Percentiles rank a stretch among this genome's conserved stretches.
phyloP scores from a whole-genome alignment of 805 yeast species.

The Zygoascus flipseniorum region DNA sequence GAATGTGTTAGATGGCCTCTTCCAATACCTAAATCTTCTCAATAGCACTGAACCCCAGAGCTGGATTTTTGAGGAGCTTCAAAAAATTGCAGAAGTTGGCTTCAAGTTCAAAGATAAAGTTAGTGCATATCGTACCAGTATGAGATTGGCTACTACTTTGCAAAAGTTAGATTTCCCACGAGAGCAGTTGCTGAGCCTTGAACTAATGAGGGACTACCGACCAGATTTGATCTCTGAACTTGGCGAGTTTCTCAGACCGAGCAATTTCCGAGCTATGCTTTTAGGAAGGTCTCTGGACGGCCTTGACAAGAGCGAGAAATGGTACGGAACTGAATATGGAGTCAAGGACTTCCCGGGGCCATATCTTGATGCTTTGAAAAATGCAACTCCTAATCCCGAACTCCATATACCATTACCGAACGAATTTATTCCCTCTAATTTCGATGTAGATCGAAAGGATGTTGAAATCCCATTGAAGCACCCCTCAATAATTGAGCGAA shows the following conservation, averaged over 20 bases:
- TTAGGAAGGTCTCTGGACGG: slow-evolving; percentile 45
- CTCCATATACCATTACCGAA: slow-evolving; percentile 65
- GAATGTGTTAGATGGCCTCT: slow-evolving; percentile 48
- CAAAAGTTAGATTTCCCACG: slow-evolving; percentile 57
- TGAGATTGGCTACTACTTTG: slow-evolving; percentile 51
- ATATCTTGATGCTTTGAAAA: slow-evolving; percentile 30
- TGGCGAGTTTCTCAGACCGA: slow-evolving; percentile 41
- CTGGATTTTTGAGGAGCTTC: slow-evolving; percentile 75
- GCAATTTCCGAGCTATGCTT: slow-evolving; percentile 53
- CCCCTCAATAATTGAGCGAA: slow-evolving; percentile 54
- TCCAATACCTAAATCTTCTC: slow-evolving; percentile 67
- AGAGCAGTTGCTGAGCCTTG: slow-evolving; percentile 48
- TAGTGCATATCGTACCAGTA: slow-evolving; percentile 64
- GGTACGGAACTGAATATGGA: slow-evolving; percentile 86
- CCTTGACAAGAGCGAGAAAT: slow-evolving; percentile 50
- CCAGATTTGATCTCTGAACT: slow-evolving; percentile 44
- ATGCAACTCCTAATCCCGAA: slow-evolving; percentile 23
- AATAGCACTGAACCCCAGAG: slow-evolving; percentile 51
- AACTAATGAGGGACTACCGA: slow-evolving; percentile 51
- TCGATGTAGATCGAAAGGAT: slow-evolving; percentile 43
- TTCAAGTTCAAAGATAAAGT: slow-evolving; percentile 78
- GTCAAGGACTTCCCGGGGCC: slow-evolving; percentile 20
- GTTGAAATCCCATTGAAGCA: slow-evolving; percentile 36
- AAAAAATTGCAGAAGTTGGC: slow-evolving; percentile 54
- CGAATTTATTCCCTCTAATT: slow-evolving; percentile 73